Percentiles rank a stretch among this genome's conserved stretches.
Evolutionary conservation across 2,329 filamentous ascomycete species (phyloP).

Genomic region (Fusarium sacchari): DNA sequence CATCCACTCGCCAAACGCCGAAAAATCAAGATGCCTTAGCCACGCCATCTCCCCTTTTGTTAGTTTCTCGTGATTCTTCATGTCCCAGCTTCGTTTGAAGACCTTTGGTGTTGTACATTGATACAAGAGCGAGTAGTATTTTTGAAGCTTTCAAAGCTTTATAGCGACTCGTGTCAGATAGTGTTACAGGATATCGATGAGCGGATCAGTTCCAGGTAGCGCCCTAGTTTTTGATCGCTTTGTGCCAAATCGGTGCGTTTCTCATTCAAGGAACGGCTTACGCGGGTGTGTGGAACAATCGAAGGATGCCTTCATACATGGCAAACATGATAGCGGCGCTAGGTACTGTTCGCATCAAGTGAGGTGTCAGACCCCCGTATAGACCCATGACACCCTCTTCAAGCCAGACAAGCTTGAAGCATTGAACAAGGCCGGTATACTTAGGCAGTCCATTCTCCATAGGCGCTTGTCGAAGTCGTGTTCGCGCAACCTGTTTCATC

Average conservation of each 20-base stretch:
- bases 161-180: not conserved
- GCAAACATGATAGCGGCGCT: slow-evolving; percentile 97
- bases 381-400: slow-evolving; percentile 88
- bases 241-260: not conserved
- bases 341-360: slow-evolving; percentile 89
- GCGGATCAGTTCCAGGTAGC: not conserved
- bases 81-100: not conserved
- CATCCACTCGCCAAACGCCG: slow-evolving; percentile 28
- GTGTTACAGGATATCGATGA: slow-evolving; percentile 20
- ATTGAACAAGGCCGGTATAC: slow-evolving; percentile 89
- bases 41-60: slow-evolving; percentile 16
- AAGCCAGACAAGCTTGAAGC: slow-evolving; percentile 86
- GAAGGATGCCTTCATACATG: slow-evolving; percentile 75
- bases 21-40: slow-evolving; percentile 16
- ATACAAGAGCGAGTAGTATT: not conserved
- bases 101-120: slow-evolving; percentile 19
- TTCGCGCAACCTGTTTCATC: slow-evolving; percentile 74
- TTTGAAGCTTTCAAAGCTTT: not conserved
- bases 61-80: not conserved
- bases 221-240: not conserved
- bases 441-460: slow-evolving; percentile 76
- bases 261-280: slow-evolving; percentile 23
- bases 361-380: slow-evolving; percentile 91
- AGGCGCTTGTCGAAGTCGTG: slow-evolving; percentile 86
- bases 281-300: slow-evolving; percentile 55